Evolutionary conservation across 805 yeast genomes (phyloP).

Genomic region (Saturnispora hagleri): DNA sequence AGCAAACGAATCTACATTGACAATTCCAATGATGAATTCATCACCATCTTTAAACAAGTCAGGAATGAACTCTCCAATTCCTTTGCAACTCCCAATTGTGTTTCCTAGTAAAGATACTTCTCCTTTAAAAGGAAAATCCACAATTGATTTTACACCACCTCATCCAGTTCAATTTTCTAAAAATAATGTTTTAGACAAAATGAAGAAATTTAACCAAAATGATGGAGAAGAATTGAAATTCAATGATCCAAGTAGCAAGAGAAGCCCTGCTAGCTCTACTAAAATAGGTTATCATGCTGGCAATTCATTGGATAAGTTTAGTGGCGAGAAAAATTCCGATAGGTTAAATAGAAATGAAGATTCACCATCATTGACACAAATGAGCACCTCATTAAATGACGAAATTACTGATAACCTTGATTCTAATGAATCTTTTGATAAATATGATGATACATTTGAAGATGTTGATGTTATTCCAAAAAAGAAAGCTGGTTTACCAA

Average conservation of each 20-base stretch:
- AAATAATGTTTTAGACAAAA: constrained; percentile 16
- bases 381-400: neutral
- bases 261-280: neutral
- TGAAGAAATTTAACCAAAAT: constrained; percentile 22
- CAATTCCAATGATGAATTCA: constrained; percentile 3
- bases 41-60: constrained; percentile 15
- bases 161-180: neutral
- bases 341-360: neutral
- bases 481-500: neutral
- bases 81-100: constrained; percentile 4
- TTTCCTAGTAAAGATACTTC: constrained; percentile 12
- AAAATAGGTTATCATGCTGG: constrained; percentile 4
- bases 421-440: neutral
- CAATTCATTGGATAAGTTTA: constrained; percentile 25
- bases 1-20: neutral
- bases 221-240: constrained; percentile 6
- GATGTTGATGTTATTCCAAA: neutral
- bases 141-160: neutral
- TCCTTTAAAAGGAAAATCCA: neutral
- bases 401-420: neutral
- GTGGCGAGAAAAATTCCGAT: constrained; percentile 18
- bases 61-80: constrained; percentile 2
- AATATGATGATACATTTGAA: neutral
- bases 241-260: neutral
- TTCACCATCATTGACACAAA: neutral